A percentile compares a stretch with the other conserved stretches of the same genome.
Conservation (phyloP, 2,329 filamentous ascomycete genomes). For the Metarhizium humberi region DNA sequence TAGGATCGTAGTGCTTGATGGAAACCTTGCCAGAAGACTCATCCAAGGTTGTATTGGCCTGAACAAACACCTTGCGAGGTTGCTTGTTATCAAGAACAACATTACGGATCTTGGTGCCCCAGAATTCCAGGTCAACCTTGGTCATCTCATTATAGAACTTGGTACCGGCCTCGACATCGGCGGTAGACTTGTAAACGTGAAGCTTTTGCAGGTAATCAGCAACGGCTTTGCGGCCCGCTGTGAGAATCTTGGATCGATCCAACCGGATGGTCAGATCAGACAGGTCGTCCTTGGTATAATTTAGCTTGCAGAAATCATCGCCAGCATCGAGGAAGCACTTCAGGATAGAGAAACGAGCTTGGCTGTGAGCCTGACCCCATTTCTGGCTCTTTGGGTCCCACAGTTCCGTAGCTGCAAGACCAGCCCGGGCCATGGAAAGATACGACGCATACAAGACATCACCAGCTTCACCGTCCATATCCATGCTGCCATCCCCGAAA, state of each 20-base stretch:
- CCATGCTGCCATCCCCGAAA: slow-evolving; percentile 65
- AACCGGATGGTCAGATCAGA: slow-evolving; percentile 75
- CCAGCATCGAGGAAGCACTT: slow-evolving; percentile 77
- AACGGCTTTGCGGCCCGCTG: slow-evolving; percentile 73
- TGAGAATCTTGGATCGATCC: slow-evolving; percentile 79
- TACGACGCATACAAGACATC: slow-evolving; percentile 85
- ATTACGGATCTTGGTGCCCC: slow-evolving; percentile 69
- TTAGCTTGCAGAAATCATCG: slow-evolving; percentile 77
- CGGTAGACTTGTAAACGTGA: slow-evolving; percentile 86
- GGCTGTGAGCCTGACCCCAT: slow-evolving; percentile 89
- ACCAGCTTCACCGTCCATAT: slow-evolving; percentile 69
- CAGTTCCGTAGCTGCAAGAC: slow-evolving; percentile 79
- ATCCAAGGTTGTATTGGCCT: slow-evolving; percentile 76
- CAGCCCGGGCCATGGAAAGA: slow-evolving; percentile 89
- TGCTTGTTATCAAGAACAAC: slow-evolving; percentile 69
- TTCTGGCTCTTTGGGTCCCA: slow-evolving; percentile 88
- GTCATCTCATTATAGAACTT: slow-evolving; percentile 80
- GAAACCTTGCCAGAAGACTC: slow-evolving; percentile 59
- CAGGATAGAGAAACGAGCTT: slow-evolving; percentile 83
- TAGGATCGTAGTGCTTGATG: slow-evolving; percentile 80
- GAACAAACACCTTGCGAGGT: slow-evolving; percentile 85
- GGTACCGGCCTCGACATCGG: slow-evolving; percentile 68
- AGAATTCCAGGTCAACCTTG: slow-evolving; percentile 70
- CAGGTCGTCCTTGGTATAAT: slow-evolving; percentile 63
- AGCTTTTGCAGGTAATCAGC: slow-evolving; percentile 83